These are phyloP conservation scores for Apiotrichum gracile DNA, from an alignment of 1,284 basidiomycete genomes.

Conservation along the genomic window DNA sequence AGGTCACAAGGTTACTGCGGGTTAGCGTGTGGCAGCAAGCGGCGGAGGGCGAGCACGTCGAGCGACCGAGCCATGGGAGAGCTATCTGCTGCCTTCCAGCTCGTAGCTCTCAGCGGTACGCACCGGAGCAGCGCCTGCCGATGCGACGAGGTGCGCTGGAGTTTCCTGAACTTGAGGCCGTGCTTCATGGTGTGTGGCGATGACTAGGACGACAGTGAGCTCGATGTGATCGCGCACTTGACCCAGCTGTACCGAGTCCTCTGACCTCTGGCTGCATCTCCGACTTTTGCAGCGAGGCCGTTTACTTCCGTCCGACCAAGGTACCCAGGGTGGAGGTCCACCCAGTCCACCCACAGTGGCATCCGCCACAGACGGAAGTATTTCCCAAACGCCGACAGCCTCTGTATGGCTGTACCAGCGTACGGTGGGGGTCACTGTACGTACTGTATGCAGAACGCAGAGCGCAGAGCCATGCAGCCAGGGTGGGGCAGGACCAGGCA, in stretches of 20 bases:
- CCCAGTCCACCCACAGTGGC: neutral
- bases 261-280: neutral
- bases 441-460: too few species aligned
- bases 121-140: constrained; percentile 81
- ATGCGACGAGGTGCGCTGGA: constrained; percentile 79
- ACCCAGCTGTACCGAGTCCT: too few species aligned
- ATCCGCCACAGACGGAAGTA: neutral
- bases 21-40: neutral
- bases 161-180: constrained; percentile 79
- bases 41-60: too few species aligned
- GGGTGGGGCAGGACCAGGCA: too few species aligned
- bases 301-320: neutral
- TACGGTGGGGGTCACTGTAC: too few species aligned
- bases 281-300: constrained; percentile 6
- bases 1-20: constrained; percentile 84
- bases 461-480: too few species aligned
- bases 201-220: neutral
- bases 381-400: neutral
- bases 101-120: constrained; percentile 13
- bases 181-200: constrained; percentile 66
- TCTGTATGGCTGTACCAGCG: neutral
- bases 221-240: too few species aligned
- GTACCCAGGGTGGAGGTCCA: neutral
- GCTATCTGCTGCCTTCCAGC: too few species aligned
- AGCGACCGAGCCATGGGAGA: neutral